A percentile compares a stretch with the other conserved stretches of the same genome.
Evolutionary conservation across 495 filamentous ascomycete species (phyloP).

Genomic region (Neurospora africana): DNA sequence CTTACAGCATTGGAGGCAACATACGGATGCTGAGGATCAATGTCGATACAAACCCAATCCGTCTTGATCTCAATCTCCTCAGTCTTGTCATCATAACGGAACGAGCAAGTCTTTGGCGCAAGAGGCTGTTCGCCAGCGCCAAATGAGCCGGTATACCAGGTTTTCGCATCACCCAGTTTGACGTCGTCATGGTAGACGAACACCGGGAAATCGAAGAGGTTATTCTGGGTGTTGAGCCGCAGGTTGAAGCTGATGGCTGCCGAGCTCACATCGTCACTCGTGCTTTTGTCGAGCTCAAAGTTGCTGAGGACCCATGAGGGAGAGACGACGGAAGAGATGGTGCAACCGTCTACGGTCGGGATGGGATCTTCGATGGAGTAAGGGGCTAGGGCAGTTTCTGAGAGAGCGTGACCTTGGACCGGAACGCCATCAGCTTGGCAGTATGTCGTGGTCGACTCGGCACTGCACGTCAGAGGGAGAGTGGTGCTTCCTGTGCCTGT

Average conservation of each 20-base stretch:
- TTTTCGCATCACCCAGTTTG: not conserved
- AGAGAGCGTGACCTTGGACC: slow-evolving; percentile 8
- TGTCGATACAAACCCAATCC: slow-evolving; percentile 19
- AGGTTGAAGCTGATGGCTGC: slow-evolving; percentile 18
- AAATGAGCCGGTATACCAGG: slow-evolving; percentile 16
- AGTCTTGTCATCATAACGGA: slow-evolving; percentile 7
- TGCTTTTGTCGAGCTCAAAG: slow-evolving; percentile 11
- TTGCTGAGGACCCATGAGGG: slow-evolving; percentile 15
- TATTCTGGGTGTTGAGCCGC: slow-evolving; percentile 11
- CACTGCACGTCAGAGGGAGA: slow-evolving; percentile 4
- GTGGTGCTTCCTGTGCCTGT: slow-evolving; percentile 4
- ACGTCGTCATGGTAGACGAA: slow-evolving; percentile 6
- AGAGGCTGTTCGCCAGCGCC: slow-evolving; percentile 8
- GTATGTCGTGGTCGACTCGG: not conserved
- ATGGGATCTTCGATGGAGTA: slow-evolving; percentile 21
- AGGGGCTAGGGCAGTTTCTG: slow-evolving; percentile 6
- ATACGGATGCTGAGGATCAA: slow-evolving; percentile 17
- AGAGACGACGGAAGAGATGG: slow-evolving; percentile 18
- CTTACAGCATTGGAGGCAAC: slow-evolving; percentile 2
- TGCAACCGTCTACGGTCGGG: slow-evolving; percentile 14
- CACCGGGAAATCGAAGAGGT: slow-evolving; percentile 11
- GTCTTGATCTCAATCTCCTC: slow-evolving; percentile 9
- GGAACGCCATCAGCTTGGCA: not conserved
- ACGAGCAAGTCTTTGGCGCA: slow-evolving; percentile 11
- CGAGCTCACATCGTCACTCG: not conserved